Percentiles rank a stretch among this genome's conserved stretches.
phyloP scores from a whole-genome alignment of 441 rosid species.

The Geranium incanum region DNA sequence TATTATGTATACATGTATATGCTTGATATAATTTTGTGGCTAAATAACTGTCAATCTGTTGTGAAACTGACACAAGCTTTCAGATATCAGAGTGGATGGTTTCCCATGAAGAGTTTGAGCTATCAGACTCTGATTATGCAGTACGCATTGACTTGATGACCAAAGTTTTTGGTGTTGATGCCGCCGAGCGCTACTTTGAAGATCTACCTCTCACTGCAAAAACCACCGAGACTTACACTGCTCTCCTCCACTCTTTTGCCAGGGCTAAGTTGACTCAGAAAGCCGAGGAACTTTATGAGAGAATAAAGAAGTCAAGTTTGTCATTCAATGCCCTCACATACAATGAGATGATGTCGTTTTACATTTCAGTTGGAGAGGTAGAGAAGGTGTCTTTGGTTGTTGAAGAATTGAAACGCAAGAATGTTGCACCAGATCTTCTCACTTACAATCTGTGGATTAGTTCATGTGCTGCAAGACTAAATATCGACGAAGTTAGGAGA shows the following conservation, averaged over 20 bases:
- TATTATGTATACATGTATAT: constrained; percentile 78
- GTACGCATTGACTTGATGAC: constrained; percentile 65
- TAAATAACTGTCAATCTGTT: background rate
- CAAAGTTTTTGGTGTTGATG: constrained; percentile 81
- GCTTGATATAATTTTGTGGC: constrained; percentile 50
- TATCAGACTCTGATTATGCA: constrained; percentile 65
- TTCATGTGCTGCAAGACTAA: constrained; percentile 65
- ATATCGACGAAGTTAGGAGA: constrained; percentile 46
- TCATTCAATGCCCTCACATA: constrained; percentile 52
- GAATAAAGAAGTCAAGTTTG: constrained; percentile 42
- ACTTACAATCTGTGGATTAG: constrained; percentile 84
- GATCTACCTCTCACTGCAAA: constrained; percentile 43
- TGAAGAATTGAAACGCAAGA: constrained; percentile 45
- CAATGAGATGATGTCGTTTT: constrained; percentile 92
- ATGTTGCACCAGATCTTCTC: constrained; percentile 66
- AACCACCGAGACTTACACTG: constrained; percentile 73
- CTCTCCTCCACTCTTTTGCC: constrained; percentile 83
- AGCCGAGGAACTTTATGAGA: constrained; percentile 56
- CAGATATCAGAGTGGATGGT: constrained; percentile 85
- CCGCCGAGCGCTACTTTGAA: constrained; percentile 82
- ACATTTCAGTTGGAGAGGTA: constrained; percentile 67
- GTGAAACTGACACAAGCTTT: constrained; percentile 20
- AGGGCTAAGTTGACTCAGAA: constrained; percentile 48
- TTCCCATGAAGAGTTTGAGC: constrained; percentile 39
- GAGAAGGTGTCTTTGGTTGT: constrained; percentile 63